A percentile compares a stretch with the other conserved stretches of the same genome.
Evolutionary conservation across 164 flowering plant genomes (phyloP).

Genomic region (Piper longum): DNA sequence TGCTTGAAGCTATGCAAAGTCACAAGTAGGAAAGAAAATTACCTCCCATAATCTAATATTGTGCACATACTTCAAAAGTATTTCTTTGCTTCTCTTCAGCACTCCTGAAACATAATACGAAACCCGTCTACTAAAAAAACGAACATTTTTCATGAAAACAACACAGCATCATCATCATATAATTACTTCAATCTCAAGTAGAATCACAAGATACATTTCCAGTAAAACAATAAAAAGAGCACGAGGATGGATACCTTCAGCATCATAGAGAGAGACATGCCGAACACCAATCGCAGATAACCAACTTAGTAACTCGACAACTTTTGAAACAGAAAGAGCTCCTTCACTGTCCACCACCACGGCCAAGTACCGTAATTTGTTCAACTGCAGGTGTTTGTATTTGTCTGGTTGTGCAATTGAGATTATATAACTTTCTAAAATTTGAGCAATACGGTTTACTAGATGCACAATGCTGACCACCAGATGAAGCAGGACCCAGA

Average conservation of each 20-base stretch:
- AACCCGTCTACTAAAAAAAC: background rate
- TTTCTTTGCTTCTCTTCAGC: slow-evolving; percentile 55
- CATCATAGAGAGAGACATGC: slow-evolving; percentile 65
- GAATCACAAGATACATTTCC: background rate
- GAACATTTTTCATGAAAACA: no score
- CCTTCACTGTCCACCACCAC: slow-evolving; percentile 82
- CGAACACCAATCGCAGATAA: slow-evolving; percentile 49
- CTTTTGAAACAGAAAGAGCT: slow-evolving; percentile 33
- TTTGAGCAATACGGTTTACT: slow-evolving; percentile 10
- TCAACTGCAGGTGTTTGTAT: slow-evolving; percentile 29
- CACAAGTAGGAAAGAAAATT: slow-evolving; percentile 1
- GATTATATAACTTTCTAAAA: slow-evolving; percentile 40
- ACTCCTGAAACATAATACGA: slow-evolving; percentile 33
- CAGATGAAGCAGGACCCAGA: slow-evolving; percentile 50
- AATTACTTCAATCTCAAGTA: background rate
- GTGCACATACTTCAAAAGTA: slow-evolving; percentile 27
- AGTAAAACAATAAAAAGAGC: background rate
- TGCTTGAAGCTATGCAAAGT: no score
- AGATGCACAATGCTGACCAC: slow-evolving; percentile 30
- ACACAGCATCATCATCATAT: background rate
- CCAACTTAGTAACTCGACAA: slow-evolving; percentile 59
- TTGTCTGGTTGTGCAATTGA: slow-evolving; percentile 28
- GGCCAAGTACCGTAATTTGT: slow-evolving; percentile 52
- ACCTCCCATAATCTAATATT: slow-evolving; percentile 34
- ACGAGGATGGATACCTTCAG: slow-evolving; percentile 28